Base-by-base conservation (phyloP, 2,329 filamentous ascomycete species). In the Chaetomium strumarium region DNA sequence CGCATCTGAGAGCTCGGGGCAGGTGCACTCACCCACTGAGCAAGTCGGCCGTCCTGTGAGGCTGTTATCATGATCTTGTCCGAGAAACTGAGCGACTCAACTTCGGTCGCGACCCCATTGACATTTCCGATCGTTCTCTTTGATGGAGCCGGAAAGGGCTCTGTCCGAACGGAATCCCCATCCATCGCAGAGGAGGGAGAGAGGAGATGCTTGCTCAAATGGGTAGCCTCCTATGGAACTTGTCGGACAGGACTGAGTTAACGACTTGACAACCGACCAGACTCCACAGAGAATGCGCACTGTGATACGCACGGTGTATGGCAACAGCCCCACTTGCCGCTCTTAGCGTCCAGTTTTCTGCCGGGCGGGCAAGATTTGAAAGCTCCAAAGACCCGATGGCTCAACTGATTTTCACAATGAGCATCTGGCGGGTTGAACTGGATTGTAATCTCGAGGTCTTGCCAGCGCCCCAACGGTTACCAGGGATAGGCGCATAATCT, bases 51-150 rank as follows among this genome's bases (percentile, higher is more conserved):
- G 56, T 85, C 81, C 71, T 97, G 93, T 0, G 88, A 88, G 55
- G 97, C 79, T 1, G 90, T 96, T 57, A 99, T 75, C 62, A 99
- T 72, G 62, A 99, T 90, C 70, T 90, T 95, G 77, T 97, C 93
- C 9, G 84, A 78, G 70, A 97, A 97, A 62, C 77, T 81, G 49
- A 90, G 75, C 11, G 78, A 78, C 37, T 82, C 84, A 33, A 88
- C 84, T 59, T 90, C 83, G 1, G 93, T 97, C 34, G 77, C 68
- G 19, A 85, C 68, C 30, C 82, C 83, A 57, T 85, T 81, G 56
- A 96, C 81, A 3, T 75, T 66, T 2, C 85, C 84, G 1, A 76
- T 75, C 13, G 75, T 75, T 55, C 76, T 75, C 47, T 78, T 83
- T 2, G 81, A 84, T 11, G 73, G 71, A 3, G 84, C 86, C 14